Base-by-base conservation (phyloP, 2,329 filamentous ascomycete genomes). In the Aureobasidium sp. region DNA sequence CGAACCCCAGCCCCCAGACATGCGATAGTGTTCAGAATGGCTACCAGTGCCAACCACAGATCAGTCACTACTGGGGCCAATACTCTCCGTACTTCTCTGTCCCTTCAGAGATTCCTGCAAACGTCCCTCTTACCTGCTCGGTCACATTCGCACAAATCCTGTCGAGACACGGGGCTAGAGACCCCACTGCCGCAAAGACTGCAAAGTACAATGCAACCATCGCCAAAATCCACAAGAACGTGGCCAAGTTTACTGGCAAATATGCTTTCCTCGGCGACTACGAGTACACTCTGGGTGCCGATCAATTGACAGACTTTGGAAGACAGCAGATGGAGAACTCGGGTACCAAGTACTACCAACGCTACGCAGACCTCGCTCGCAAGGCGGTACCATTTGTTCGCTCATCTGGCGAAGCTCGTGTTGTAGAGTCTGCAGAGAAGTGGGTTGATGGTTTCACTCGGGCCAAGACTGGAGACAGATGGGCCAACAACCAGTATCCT, bases 61-160 rank as follows among this genome's bases (percentile, higher is more conserved):
- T 91, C 51, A 88, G 89, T 2, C 91, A 89, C 70, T 86, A 84
- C 64, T 97, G 94, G 93, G 95, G 94, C 65, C 94, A 95, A 76
- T 97, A 97, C 77, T 92, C 93, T 23, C 93, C 94, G 2, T 97
- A 90, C 80, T 97, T 93, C 79, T 86, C 90, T 1, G 90, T 95
- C 0, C 86, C 90, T 9, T 94, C 91, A 1, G 82, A 87, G 3
- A 87, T 93, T 59, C 82, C 88, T 20, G 71, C 84, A 9, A 81
- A 82, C 10, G 80, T 91, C 1, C 94, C 94, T 0, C 70, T 81
- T 0, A 84, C 82, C n/a, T 98, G 95, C 79, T 81, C 87, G 16
- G 81, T 95, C 71, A 95, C 90, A 3, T 95, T 97, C 78, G 95
- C 87, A 1, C 92, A 95, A 73, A 82, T 95, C 29, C 85, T 98